A percentile compares a stretch with the other conserved stretches of the same genome.
phyloP scores from a whole-genome alignment of 2,329 filamentous ascomycete genomes.

The Claviceps sp. region DNA sequence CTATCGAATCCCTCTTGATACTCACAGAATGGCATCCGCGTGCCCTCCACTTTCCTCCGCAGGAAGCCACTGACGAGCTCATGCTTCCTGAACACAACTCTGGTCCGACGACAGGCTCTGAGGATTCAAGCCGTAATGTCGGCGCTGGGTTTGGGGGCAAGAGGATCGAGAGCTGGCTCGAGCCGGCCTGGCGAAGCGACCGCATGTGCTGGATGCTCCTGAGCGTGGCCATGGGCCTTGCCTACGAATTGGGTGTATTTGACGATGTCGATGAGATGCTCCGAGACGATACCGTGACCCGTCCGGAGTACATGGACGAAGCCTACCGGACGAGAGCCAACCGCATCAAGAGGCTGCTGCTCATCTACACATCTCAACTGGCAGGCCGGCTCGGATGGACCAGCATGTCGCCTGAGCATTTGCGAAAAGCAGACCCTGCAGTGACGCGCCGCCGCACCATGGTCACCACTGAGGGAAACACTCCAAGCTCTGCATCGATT shows the following conservation, averaged over 20 bases:
- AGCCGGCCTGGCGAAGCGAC: slow-evolving; percentile 88
- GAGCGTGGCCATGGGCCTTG: slow-evolving; percentile 77
- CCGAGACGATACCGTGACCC: slow-evolving; percentile 42
- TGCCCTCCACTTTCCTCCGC: slow-evolving; percentile 82
- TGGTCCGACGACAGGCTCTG: slow-evolving; percentile 25
- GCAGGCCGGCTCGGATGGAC: slow-evolving; percentile 85
- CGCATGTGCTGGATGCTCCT: slow-evolving; percentile 98
- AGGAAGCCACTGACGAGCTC: slow-evolving; percentile 58
- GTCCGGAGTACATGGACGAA: slow-evolving; percentile 60
- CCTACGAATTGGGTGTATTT: slow-evolving; percentile 90
- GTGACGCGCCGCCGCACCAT: slow-evolving; percentile 34
- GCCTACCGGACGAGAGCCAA: slow-evolving; percentile 62
- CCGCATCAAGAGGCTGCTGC: slow-evolving; percentile 71
- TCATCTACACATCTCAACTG: slow-evolving; percentile 89
- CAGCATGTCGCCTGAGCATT: slow-evolving; percentile 71
- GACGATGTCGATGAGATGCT: slow-evolving; percentile 69
- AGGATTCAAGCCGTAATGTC: slow-evolving; percentile 18
- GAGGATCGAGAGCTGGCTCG: slow-evolving; percentile 87
- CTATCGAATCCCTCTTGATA: slow-evolving; percentile 86
- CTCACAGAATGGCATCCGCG: slow-evolving; percentile 96
- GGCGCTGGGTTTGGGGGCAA: slow-evolving; percentile 59
- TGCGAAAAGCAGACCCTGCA: slow-evolving; percentile 45
- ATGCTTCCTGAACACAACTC: slow-evolving; percentile 48
- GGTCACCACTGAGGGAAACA: slow-evolving; percentile 39
- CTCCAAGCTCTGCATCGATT: slow-evolving; percentile 41